Evolutionary conservation across 306 rosid species (phyloP).

Genomic region (Vicia faba): DNA sequence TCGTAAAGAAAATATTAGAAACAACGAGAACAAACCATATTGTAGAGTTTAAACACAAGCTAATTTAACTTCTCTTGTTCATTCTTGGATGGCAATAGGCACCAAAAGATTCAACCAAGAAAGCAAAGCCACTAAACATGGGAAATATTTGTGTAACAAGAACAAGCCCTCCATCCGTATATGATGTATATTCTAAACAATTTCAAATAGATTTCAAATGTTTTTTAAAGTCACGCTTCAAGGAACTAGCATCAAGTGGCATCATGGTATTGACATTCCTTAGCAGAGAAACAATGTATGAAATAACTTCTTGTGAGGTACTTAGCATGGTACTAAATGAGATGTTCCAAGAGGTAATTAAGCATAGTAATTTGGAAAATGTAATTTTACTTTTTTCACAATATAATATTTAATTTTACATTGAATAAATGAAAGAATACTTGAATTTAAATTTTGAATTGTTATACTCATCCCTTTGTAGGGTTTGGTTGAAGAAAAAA

Average conservation of each 20-base stretch:
- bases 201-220: conserved; percentile 40
- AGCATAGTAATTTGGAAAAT: too few relatives aligned
- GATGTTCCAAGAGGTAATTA: conserved; percentile 52
- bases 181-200: conserved; percentile 37
- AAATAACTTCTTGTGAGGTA: conserved; percentile 20
- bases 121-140: conserved; percentile 20
- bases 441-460: too few relatives aligned
- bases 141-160: conserved; percentile 33
- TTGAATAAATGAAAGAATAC: too few relatives aligned
- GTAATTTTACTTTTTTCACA: too few relatives aligned
- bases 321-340: conserved; percentile 47
- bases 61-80: not conserved
- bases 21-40: too few relatives aligned
- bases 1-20: too few relatives aligned
- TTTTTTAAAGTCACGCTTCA: not conserved
- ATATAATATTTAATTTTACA: too few relatives aligned
- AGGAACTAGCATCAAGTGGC: conserved; percentile 33
- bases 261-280: conserved; percentile 45
- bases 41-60: too few relatives aligned
- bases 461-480: not conserved
- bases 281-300: conserved; percentile 24
- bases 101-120: not conserved
- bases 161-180: conserved; percentile 40
- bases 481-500: conserved; percentile 43
- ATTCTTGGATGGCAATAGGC: not conserved